These are phyloP conservation scores for Leccinum pachyderme DNA, from an alignment of 1,284 basidiomycete species.

Conservation along the genomic window DNA sequence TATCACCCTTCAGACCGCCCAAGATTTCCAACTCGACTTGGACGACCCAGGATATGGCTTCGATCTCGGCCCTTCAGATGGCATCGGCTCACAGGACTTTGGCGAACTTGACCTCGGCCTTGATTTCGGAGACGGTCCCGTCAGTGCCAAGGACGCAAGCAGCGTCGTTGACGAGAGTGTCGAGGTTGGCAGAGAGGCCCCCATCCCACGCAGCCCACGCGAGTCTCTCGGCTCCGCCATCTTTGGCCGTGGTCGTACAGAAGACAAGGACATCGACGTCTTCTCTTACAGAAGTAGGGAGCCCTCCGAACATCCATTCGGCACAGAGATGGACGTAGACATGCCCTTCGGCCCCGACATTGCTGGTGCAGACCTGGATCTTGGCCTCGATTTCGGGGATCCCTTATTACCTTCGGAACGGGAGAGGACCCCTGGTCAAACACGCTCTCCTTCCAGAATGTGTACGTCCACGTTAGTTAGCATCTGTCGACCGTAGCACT, in stretches of 20 bases:
- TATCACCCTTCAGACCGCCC: constrained; percentile 74
- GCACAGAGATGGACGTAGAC: constrained; percentile 58
- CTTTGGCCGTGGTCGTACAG: constrained; percentile 44
- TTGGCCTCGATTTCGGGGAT: constrained; percentile 73
- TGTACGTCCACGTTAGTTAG: constrained; percentile 51
- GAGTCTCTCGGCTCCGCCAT: constrained; percentile 64
- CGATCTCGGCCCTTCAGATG: constrained; percentile 73
- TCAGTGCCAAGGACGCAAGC: constrained; percentile 42
- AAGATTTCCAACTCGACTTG: constrained; percentile 63
- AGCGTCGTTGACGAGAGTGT: constrained; percentile 57
- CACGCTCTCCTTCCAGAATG: constrained; percentile 60
- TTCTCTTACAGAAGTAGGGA: constrained; percentile 62
- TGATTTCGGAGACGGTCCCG: constrained; percentile 61
- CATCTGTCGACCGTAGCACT: not conserved
- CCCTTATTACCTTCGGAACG: constrained; percentile 37
- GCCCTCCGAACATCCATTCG: constrained; percentile 63
- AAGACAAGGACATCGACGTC: constrained; percentile 53
- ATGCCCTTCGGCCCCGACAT: constrained; percentile 49
- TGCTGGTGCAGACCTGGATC: constrained; percentile 59
- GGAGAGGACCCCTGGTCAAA: constrained; percentile 56
- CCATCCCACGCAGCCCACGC: constrained; percentile 40
- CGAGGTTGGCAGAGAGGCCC: constrained; percentile 74
- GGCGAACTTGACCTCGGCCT: constrained; percentile 70
- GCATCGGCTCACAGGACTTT: constrained; percentile 86
- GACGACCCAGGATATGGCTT: constrained; percentile 60